These are phyloP conservation scores for Arachis stenosperma DNA, from an alignment of 306 rosid genomes.

Conservation along the genomic window DNA sequence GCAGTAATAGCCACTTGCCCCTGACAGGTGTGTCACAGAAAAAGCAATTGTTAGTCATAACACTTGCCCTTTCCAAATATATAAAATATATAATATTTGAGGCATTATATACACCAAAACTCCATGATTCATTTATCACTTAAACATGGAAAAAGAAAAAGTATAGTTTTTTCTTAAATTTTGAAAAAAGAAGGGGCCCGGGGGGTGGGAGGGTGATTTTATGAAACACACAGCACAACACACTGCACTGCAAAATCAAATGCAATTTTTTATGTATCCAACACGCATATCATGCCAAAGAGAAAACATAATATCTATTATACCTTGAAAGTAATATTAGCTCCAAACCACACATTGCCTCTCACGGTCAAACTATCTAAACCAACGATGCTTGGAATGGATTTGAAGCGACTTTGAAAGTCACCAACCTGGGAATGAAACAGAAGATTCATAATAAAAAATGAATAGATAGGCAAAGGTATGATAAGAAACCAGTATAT, in stretches of 20 bases:
- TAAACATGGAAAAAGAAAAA: background rate
- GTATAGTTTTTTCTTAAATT: background rate
- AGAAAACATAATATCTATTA: conserved; percentile 20
- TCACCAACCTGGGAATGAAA: conserved; percentile 56
- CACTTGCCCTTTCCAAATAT: too few relatives aligned
- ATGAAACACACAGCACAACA: conserved; percentile 6
- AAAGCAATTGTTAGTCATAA: conserved; percentile 19
- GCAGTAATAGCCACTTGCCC: conserved; percentile 68
- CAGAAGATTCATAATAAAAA: conserved; percentile 15
- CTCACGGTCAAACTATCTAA: conserved; percentile 70
- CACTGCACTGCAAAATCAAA: conserved; percentile 8
- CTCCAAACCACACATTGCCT: conserved; percentile 86
- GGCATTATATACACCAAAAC: too few relatives aligned
- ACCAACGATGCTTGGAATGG: conserved; percentile 66
- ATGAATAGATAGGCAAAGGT: background rate
- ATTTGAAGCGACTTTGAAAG: conserved; percentile 66
- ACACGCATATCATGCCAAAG: background rate
- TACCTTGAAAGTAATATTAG: conserved; percentile 71
- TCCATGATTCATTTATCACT: too few relatives aligned
- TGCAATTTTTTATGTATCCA: conserved; percentile 2
- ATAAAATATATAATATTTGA: too few relatives aligned
- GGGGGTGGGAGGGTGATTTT: too few relatives aligned
- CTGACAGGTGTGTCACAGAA: conserved; percentile 43
- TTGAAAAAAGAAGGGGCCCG: too few relatives aligned
- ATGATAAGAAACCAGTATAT: conserved; percentile 16